Evolutionary conservation across 257 asterid genomes (phyloP).

Genomic region (Parsonsia alboflavescens): DNA sequence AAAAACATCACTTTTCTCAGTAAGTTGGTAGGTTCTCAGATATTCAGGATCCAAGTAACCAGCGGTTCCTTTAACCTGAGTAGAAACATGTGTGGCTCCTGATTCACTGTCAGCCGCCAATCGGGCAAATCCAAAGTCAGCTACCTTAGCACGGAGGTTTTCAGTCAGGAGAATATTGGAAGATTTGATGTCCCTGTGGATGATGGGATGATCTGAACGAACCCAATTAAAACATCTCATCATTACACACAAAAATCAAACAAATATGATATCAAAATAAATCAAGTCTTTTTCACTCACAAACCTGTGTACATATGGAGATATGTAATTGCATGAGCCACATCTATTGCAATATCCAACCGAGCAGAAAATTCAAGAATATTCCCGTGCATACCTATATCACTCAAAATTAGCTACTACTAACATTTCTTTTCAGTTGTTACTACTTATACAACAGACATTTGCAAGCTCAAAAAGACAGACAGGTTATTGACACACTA

Average conservation of each 20-base stretch:
- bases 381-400: slow-evolving; percentile 54
- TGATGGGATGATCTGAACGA: slow-evolving; percentile 95
- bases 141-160: slow-evolving; percentile 86
- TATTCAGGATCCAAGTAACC: slow-evolving; percentile 98
- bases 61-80: slow-evolving; percentile 97
- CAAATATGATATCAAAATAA: neutral
- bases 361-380: slow-evolving; percentile 67
- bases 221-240: no score
- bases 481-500: no score
- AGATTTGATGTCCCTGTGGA: slow-evolving; percentile 95
- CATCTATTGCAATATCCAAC: slow-evolving; percentile 82
- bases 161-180: slow-evolving; percentile 94
- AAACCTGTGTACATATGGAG: slow-evolving; percentile 89
- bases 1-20: slow-evolving; percentile 93
- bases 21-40: slow-evolving; percentile 82
- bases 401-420: neutral
- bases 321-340: slow-evolving; percentile 94
- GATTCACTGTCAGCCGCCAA: slow-evolving; percentile 66
- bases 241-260: no score
- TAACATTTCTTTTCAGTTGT: neutral
- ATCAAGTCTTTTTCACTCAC: neutral
- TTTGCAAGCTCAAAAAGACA: neutral
- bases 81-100: slow-evolving; percentile 88
- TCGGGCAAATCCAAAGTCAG: slow-evolving; percentile 94
- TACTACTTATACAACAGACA: neutral